Conservation (phyloP, 164 flowering plant genomes). For the Magnolia sinica region DNA sequence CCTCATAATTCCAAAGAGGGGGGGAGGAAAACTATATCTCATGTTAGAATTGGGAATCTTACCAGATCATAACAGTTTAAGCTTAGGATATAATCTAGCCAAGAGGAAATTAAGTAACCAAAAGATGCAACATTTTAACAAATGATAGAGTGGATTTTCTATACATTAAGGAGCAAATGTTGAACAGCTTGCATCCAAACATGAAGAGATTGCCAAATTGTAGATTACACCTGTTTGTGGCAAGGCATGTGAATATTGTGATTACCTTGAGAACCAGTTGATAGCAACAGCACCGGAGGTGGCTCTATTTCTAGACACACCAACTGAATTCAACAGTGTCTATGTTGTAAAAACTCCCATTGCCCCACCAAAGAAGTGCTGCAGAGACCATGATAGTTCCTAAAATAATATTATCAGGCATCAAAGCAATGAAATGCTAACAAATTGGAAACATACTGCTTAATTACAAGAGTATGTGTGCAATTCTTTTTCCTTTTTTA, state of each 20-base stretch:
- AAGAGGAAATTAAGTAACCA: too few relatives aligned
- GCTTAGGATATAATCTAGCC: too few relatives aligned
- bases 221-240: neutral
- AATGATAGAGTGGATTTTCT: too few relatives aligned
- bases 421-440: neutral
- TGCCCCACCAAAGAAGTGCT: constrained; percentile 99
- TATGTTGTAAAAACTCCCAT: constrained; percentile 98
- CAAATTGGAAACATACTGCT: neutral
- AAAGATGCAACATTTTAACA: too few relatives aligned
- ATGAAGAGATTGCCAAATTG: too few relatives aligned
- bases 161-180: too few relatives aligned
- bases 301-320: constrained; percentile 59
- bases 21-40: too few relatives aligned
- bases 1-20: too few relatives aligned
- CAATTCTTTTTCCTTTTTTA: neutral
- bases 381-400: constrained; percentile 1
- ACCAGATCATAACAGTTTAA: too few relatives aligned
- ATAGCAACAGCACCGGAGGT: constrained; percentile 93
- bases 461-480: neutral
- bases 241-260: neutral
- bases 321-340: constrained; percentile 81
- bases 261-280: constrained; percentile 95
- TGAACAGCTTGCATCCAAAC: too few relatives aligned
- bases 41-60: too few relatives aligned
- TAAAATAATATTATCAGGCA: neutral